Percentiles rank a stretch among this genome's conserved stretches.
Conservation (phyloP, 257 asterid genomes). For the Coffea canephora region DNA sequence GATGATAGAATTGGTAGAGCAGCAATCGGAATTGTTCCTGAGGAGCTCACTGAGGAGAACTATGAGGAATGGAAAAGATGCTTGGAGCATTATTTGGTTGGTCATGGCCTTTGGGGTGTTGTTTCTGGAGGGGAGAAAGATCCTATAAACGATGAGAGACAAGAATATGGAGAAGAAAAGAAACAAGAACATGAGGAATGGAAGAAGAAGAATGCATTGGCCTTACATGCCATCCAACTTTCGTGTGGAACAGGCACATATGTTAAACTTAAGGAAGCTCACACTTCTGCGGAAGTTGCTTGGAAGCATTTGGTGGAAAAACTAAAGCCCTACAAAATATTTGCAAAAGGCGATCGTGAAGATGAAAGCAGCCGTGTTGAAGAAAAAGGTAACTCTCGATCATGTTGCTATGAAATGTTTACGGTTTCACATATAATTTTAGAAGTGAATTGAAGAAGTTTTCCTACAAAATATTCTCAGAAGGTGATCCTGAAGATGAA, state of each 20-base stretch:
- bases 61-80: constrained; percentile 42
- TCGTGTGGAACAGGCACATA: constrained; percentile 34
- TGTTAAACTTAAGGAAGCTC: constrained; percentile 32
- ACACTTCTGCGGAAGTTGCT: constrained; percentile 24
- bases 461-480: not conserved
- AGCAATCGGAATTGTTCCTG: constrained; percentile 32
- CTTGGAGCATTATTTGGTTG: constrained; percentile 35
- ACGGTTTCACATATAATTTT: not conserved
- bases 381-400: constrained; percentile 8
- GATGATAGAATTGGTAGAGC: constrained; percentile 7
- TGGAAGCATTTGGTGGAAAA: constrained; percentile 41
- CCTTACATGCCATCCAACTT: constrained; percentile 43
- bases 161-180: not conserved
- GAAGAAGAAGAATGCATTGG: constrained; percentile 40
- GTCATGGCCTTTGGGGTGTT: constrained; percentile 46
- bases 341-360: constrained; percentile 10
- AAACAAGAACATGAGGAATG: constrained; percentile 34
- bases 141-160: constrained; percentile 11
- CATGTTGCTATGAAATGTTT: not conserved
- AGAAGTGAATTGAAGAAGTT: no score
- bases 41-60: constrained; percentile 37
- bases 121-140: constrained; percentile 34
- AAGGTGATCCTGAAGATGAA: constrained; percentile 10
- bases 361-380: constrained; percentile 1
- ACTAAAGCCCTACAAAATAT: not conserved